phyloP scores from a whole-genome alignment of 345 rosid genomes.

The Euphorbia pulcherrima region DNA sequence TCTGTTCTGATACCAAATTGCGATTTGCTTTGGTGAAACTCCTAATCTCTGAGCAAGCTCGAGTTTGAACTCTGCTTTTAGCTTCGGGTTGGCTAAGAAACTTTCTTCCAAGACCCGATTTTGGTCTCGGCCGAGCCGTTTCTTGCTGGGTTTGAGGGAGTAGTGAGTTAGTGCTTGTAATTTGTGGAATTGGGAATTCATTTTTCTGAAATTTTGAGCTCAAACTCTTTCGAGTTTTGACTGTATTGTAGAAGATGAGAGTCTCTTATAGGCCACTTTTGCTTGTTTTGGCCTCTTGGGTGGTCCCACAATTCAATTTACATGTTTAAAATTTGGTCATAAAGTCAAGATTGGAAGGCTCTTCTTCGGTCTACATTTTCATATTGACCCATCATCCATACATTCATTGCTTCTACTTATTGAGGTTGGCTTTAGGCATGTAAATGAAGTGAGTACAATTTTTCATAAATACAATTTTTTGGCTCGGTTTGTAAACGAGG shows the following conservation, averaged over 20 bases:
- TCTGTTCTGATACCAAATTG: conserved; percentile 53
- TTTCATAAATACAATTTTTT: too few relatives aligned
- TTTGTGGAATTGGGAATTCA: conserved; percentile 4
- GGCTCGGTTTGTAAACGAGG: too few relatives aligned
- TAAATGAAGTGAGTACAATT: too few relatives aligned
- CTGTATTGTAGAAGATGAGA: neutral
- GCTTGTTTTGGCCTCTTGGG: conserved; percentile 1
- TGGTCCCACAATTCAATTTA: neutral
- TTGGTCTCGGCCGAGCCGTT: conserved; percentile 6
- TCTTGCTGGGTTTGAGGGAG: conserved; percentile 9
- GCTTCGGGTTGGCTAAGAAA: conserved; percentile 39
- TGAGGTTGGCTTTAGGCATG: too few relatives aligned
- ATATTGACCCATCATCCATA: neutral
- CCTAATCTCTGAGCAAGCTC: conserved; percentile 41
- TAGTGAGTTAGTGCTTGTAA: neutral
- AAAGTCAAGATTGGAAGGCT: neutral
- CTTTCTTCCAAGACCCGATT: conserved; percentile 32
- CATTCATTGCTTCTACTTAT: too few relatives aligned
- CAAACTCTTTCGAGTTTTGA: neutral
- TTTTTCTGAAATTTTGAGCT: neutral
- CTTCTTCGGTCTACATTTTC: neutral
- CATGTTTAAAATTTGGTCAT: neutral
- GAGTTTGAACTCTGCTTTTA: conserved; percentile 33
- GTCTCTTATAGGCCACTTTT: conserved; percentile 2
- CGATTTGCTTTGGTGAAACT: conserved; percentile 40